A percentile compares a stretch with the other conserved stretches of the same genome.
phyloP scores from a whole-genome alignment of 371 early-diverging fungal species.

The Mucor lusitanicus region DNA sequence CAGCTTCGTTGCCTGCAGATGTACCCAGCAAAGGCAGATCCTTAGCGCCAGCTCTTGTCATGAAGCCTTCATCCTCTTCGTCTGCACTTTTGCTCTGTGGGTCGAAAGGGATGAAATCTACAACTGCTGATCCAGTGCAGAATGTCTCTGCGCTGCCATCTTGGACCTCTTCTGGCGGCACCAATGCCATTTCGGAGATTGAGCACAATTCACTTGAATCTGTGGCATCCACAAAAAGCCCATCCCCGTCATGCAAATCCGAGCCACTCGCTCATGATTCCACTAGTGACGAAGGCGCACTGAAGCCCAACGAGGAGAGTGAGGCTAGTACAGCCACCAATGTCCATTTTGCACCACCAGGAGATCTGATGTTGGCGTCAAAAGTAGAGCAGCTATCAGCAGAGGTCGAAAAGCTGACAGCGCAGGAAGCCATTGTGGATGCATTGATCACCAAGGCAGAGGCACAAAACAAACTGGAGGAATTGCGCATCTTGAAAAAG shows the following conservation, averaged over 20 bases:
- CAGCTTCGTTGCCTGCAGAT: neutral
- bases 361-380: conserved; percentile 64
- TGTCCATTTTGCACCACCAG: conserved; percentile 67
- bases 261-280: neutral
- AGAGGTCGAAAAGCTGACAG: conserved; percentile 60
- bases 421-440: conserved; percentile 70
- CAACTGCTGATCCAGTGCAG: conserved; percentile 42
- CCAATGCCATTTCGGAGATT: conserved; percentile 33
- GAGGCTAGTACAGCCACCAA: conserved; percentile 15
- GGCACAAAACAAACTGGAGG: conserved; percentile 46
- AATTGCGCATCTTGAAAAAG: conserved; percentile 65
- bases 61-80: neutral
- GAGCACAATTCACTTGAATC: conserved; percentile 36
- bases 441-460: conserved; percentile 65
- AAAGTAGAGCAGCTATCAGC: conserved; percentile 55
- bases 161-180: conserved; percentile 43
- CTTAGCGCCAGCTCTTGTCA: neutral
- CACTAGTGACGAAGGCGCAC: neutral
- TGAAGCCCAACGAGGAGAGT: neutral
- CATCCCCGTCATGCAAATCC: neutral
- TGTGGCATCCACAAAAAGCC: neutral
- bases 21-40: neutral
- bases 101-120: conserved; percentile 28
- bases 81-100: conserved; percentile 25
- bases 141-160: conserved; percentile 32